Evolutionary conservation across 176 grass and related monocot species (phyloP).

Genomic region (Cymbopogon citratus): DNA sequence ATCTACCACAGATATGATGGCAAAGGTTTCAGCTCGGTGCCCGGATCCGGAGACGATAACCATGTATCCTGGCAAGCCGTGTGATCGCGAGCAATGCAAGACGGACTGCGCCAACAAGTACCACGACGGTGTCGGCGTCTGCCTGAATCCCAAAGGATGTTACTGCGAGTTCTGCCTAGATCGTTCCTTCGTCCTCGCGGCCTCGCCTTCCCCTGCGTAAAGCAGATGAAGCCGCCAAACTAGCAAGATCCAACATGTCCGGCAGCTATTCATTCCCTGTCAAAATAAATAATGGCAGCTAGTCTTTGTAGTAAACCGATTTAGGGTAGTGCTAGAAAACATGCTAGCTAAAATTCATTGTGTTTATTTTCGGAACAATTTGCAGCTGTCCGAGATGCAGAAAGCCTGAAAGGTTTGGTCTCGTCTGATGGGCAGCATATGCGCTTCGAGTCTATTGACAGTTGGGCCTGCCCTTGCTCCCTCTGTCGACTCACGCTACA

Average conservation of each 20-base stretch:
- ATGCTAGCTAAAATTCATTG: neutral
- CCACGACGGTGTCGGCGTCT: neutral
- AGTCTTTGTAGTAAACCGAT: neutral
- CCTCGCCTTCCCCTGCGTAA: neutral
- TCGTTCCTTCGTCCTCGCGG: neutral
- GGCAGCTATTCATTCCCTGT: neutral
- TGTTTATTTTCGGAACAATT: neutral
- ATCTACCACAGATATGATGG: neutral
- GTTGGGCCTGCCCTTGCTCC: neutral
- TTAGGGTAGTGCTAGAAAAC: neutral
- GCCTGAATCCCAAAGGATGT: neutral
- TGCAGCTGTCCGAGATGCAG: too few species aligned
- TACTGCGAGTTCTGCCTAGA: slow-evolving; percentile 12
- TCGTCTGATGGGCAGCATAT: too few species aligned
- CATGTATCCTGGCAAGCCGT: neutral
- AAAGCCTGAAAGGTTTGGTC: too few species aligned
- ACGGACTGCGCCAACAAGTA: neutral
- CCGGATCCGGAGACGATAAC: neutral
- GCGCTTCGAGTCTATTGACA: too few species aligned
- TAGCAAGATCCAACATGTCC: neutral
- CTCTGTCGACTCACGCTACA: neutral
- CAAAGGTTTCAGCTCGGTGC: neutral
- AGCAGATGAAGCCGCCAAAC: neutral
- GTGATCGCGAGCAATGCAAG: neutral
- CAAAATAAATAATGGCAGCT: neutral